Base-by-base conservation (phyloP, 2,329 filamentous ascomycete genomes). In the Xylariaceae sp. region DNA sequence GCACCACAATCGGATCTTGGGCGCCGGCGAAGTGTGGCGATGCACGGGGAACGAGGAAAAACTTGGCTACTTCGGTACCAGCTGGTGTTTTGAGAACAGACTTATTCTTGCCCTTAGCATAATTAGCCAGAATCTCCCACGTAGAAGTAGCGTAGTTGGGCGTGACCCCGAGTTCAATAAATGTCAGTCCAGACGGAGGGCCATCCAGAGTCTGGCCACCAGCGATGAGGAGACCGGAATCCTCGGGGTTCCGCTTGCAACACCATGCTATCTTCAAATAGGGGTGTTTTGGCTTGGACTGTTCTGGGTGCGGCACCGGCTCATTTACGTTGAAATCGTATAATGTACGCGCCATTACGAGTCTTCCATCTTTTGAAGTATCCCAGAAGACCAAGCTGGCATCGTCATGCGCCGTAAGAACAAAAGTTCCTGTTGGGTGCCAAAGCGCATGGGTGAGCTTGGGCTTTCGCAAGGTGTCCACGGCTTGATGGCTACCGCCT, bases 341-440 rank as follows among this genome's bases (percentile, higher is more conserved):
- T 37, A 97, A 74, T 0, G 90, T 96, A 67, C 94, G 82, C 3
- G 93, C 92, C 79, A 91, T 86, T 5, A 99, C 77, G 44, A 96
- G 78, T 58, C 89, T 86, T 6, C 90, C 91, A 70, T 97, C 93
- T 68, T 92, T 95, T 0, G 55, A 56, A 8, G 88, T 79, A 73
- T 99, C 94, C 92, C 93, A 99, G 66, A 97, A 88, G 0, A 96
- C 93, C 51, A 99, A 77, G 67, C 90, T 96, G 39, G 89, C 88
- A 71, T 99, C 94, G 58, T 96, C 92, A 70, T 97, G 89, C 1
- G 87, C 89, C 0, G 91, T 96, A 65, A 94, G 72, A 44, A 97
- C 77, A 69, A 96, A 96, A 0, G 90, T 95, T 0, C 92, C 94
- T 1, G 90, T 96, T 0, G 94, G 94, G 75, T 99, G 94, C 92